A percentile compares a stretch with the other conserved stretches of the same genome.
phyloP scores from a whole-genome alignment of 176 grass and related monocot genomes.

The Phoenix dactylifera region DNA sequence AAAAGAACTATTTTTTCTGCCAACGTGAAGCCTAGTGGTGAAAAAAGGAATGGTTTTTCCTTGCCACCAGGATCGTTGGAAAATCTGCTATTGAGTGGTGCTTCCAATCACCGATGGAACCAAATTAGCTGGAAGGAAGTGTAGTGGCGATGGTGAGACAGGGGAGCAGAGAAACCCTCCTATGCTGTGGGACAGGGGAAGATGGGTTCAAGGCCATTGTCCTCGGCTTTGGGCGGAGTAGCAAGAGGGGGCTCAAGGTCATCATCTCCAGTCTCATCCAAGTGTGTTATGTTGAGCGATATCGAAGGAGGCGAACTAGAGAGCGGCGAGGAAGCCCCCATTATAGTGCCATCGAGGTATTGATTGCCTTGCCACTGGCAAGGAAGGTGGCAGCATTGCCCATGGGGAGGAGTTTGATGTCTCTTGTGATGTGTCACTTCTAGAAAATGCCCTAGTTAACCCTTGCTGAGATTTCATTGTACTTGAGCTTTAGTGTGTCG shows the following conservation, averaged over 20 bases:
- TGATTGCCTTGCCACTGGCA: conserved; percentile 37
- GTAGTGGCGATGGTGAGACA: not conserved
- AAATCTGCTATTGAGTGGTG: conserved; percentile 14
- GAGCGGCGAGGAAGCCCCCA: conserved; percentile 46
- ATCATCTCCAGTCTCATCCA: conserved; percentile 59
- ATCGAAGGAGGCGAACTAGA: conserved; percentile 63
- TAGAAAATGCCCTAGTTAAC: too few relatives aligned
- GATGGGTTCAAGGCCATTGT: conserved; percentile 20
- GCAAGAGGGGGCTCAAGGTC: conserved; percentile 25
- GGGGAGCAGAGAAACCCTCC: conserved; percentile 5
- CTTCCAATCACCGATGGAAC: conserved; percentile 45
- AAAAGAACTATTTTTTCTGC: conserved; percentile 30
- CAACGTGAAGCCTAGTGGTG: conserved; percentile 26
- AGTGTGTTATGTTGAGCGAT: conserved; percentile 64
- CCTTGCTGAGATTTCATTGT: too few relatives aligned
- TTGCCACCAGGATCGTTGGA: not conserved
- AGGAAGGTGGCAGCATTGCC: conserved; percentile 37
- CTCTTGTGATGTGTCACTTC: conserved; percentile 6
- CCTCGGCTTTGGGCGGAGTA: conserved; percentile 11
- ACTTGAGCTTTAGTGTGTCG: too few relatives aligned
- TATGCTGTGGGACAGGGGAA: conserved; percentile 6
- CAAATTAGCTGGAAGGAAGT: conserved; percentile 23
- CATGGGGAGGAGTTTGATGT: conserved; percentile 40
- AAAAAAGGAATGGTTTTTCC: too few relatives aligned
- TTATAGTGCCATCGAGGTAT: conserved; percentile 74